Evolutionary conservation across 345 rosid species (phyloP).

Genomic region (Citrus medica): DNA sequence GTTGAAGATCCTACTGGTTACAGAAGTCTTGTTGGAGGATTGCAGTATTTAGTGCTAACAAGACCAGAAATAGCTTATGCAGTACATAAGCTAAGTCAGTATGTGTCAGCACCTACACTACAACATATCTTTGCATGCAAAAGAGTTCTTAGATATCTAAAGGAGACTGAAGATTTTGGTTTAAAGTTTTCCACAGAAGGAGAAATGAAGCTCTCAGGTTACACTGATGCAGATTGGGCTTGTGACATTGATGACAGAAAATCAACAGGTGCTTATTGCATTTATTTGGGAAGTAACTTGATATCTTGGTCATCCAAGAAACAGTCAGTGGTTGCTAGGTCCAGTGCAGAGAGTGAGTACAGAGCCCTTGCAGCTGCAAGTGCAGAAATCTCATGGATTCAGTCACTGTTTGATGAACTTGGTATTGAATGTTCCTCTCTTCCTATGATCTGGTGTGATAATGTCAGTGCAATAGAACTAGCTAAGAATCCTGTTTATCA

Average conservation of each 20-base stretch:
- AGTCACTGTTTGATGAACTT: too few relatives aligned
- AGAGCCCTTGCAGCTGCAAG: too few relatives aligned
- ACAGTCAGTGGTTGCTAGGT: too few relatives aligned
- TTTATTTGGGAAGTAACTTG: too few relatives aligned
- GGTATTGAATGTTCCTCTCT: rapidly evolving
- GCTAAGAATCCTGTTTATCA: too few relatives aligned
- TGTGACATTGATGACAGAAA: not conserved
- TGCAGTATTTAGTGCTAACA: not conserved
- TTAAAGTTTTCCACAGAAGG: rapidly evolving
- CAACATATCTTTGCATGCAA: not conserved
- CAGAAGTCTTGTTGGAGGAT: not conserved
- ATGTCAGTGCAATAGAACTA: too few relatives aligned
- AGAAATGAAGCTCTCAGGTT: too few relatives aligned
- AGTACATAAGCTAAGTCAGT: not conserved
- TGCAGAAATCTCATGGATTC: too few relatives aligned
- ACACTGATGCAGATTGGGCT: not conserved
- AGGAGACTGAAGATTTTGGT: not conserved
- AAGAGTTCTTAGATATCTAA: not conserved
- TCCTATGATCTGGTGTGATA: too few relatives aligned
- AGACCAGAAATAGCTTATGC: not conserved
- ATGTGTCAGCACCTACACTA: not conserved
- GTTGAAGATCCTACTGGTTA: not conserved
- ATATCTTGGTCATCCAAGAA: too few relatives aligned
- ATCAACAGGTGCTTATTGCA: not conserved
- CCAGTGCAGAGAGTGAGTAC: too few relatives aligned